Evolutionary conservation across 2,329 filamentous ascomycete species (phyloP).

Genomic region (Colletotrichum kahawae): DNA sequence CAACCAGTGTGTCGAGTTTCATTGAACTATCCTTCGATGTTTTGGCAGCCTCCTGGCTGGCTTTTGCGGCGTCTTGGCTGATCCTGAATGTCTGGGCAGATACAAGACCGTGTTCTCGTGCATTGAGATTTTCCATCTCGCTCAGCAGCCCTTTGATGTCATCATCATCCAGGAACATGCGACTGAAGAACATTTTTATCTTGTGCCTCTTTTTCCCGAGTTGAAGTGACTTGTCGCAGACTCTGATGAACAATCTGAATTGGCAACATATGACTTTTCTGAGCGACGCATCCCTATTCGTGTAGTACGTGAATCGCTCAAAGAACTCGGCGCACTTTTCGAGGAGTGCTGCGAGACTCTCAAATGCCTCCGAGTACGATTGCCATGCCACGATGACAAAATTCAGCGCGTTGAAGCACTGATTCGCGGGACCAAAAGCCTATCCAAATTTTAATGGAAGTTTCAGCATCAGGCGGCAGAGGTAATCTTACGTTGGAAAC

Average conservation of each 20-base stretch:
- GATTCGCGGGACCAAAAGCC: constrained; percentile 37
- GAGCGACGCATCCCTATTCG: constrained; percentile 35
- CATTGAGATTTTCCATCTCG: constrained; percentile 36
- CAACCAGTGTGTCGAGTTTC: background rate
- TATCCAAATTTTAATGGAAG: background rate
- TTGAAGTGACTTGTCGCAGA: constrained; percentile 36
- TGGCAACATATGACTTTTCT: constrained; percentile 37
- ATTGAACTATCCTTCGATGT: background rate
- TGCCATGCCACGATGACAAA: constrained; percentile 40
- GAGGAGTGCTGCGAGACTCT: constrained; percentile 34
- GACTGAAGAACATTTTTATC: constrained; percentile 34
- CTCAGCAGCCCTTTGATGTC: constrained; percentile 34
- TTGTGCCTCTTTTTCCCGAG: constrained; percentile 32
- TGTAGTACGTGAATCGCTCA: constrained; percentile 35
- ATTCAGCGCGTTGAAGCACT: constrained; percentile 40
- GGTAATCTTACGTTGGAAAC: constrained; percentile 25
- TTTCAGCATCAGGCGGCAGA: background rate
- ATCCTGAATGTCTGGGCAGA: constrained; percentile 37
- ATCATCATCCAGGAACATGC: constrained; percentile 39
- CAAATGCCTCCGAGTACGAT: constrained; percentile 38
- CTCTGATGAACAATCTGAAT: constrained; percentile 38
- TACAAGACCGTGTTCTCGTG: constrained; percentile 36
- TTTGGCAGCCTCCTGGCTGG: background rate
- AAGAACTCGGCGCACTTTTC: constrained; percentile 38
- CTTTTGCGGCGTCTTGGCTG: constrained; percentile 32